These are phyloP conservation scores for Tetracladium marchalianum DNA, from an alignment of 495 filamentous ascomycete species.

Conservation along the genomic window DNA sequence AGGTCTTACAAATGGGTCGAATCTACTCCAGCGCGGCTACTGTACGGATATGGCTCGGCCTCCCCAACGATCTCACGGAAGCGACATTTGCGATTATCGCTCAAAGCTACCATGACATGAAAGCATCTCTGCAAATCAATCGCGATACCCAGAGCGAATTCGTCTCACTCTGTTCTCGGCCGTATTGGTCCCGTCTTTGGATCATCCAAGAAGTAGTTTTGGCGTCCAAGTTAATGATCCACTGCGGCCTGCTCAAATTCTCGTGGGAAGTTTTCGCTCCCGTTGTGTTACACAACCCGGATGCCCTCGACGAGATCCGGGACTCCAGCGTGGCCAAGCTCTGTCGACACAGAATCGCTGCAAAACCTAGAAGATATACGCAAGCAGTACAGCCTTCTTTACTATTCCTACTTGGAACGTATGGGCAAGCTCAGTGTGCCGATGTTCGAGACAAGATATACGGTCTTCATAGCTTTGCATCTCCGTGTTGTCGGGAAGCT, in stretches of 20 bases:
- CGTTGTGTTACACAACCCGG: neutral
- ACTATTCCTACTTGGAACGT: neutral
- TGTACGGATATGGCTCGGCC: slow-evolving; percentile 3
- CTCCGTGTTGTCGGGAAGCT: neutral
- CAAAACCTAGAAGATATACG: neutral
- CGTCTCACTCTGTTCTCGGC: neutral
- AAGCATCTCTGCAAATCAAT: neutral
- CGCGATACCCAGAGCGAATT: neutral
- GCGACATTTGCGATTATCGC: neutral
- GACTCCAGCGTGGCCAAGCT: neutral
- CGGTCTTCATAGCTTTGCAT: slow-evolving; percentile 3
- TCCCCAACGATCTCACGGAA: neutral
- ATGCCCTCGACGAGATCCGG: neutral
- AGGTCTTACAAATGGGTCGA: slow-evolving; percentile 19
- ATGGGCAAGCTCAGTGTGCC: slow-evolving; percentile 1
- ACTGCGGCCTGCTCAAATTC: neutral
- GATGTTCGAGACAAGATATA: slow-evolving; percentile 4
- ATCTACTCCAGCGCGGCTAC: slow-evolving; percentile 14
- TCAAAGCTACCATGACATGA: neutral
- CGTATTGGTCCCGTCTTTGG: slow-evolving; percentile 1
- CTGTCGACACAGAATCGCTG: neutral
- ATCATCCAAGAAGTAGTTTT: slow-evolving; percentile 4
- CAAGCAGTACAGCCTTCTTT: neutral
- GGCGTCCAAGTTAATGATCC: neutral
- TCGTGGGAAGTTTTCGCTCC: neutral